phyloP scores from a whole-genome alignment of 306 rosid genomes.

The Castanospermum australe region DNA sequence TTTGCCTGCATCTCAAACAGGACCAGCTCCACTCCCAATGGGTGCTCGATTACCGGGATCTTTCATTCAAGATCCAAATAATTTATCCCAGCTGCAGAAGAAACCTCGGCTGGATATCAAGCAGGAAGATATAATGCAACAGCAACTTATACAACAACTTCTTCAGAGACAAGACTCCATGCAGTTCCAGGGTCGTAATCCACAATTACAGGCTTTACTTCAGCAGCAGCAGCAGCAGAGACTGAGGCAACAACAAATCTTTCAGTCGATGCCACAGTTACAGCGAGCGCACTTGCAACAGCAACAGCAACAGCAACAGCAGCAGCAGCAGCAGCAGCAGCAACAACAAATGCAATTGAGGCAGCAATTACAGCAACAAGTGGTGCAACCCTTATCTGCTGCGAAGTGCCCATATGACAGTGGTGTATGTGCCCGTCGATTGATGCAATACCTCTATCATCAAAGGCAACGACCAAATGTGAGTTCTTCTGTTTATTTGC shows the following conservation, averaged over 20 bases:
- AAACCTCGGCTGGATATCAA: slow-evolving; percentile 83
- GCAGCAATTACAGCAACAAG: slow-evolving; percentile 86
- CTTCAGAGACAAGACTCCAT: slow-evolving; percentile 83
- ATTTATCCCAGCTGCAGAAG: slow-evolving; percentile 59
- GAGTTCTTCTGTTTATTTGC: slow-evolving; percentile 38
- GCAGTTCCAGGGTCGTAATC: slow-evolving; percentile 77
- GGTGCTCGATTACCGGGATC: slow-evolving; percentile 66
- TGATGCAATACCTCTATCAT: slow-evolving; percentile 96
- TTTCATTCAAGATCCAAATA: slow-evolving; percentile 75
- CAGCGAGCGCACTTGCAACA: slow-evolving; percentile 80
- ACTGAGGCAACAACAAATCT: slow-evolving; percentile 57
- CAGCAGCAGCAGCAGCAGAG: slow-evolving; percentile 71
- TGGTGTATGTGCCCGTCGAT: slow-evolving; percentile 90
- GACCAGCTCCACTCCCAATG: slow-evolving; percentile 53
- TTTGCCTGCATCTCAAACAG: slow-evolving; percentile 60
- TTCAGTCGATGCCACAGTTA: slow-evolving; percentile 86
- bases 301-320: slow-evolving; percentile 38
- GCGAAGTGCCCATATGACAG: slow-evolving; percentile 75
- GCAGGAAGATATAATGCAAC: slow-evolving; percentile 80
- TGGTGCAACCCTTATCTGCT: slow-evolving; percentile 60
- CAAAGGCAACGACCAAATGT: slow-evolving; percentile 85
- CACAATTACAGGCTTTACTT: slow-evolving; percentile 69
- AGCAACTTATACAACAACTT: slow-evolving; percentile 77
- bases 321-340: slow-evolving; percentile 37
- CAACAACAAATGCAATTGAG: slow-evolving; percentile 77